A percentile compares a stretch with the other conserved stretches of the same genome.
Conservation (phyloP, 495 filamentous ascomycete species). For the Lophium mytilinum region DNA sequence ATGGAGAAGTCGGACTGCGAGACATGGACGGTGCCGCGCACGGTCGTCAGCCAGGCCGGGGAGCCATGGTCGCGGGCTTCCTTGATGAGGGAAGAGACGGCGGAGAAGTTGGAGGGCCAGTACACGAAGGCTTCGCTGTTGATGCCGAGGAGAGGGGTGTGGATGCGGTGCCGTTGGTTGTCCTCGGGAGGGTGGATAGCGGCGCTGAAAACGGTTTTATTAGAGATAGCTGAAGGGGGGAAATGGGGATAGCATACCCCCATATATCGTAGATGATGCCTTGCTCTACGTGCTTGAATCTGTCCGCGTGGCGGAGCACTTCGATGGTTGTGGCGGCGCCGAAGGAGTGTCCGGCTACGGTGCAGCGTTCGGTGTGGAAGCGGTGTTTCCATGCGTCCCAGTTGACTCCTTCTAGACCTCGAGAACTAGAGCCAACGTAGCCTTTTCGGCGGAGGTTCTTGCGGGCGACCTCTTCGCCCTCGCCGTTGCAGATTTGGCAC, state of each 20-base stretch:
- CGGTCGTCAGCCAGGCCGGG: constrained; percentile 49
- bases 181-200: constrained; percentile 25
- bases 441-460: constrained; percentile 44
- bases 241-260: constrained; percentile 34
- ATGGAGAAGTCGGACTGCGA: constrained; percentile 53
- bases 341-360: constrained; percentile 35
- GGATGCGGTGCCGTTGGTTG: constrained; percentile 36
- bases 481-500: constrained; percentile 27
- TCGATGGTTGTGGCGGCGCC: constrained; percentile 35
- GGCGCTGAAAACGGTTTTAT: constrained; percentile 4
- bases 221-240: background rate
- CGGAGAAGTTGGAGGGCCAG: constrained; percentile 49
- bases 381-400: constrained; percentile 35
- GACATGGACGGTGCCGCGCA: constrained; percentile 51
- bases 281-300: constrained; percentile 45
- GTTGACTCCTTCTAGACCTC: constrained; percentile 38
- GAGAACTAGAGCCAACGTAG: constrained; percentile 44
- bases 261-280: constrained; percentile 55
- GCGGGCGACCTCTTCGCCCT: constrained; percentile 31
- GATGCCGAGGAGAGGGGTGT: constrained; percentile 46
- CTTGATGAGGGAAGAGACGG: constrained; percentile 41
- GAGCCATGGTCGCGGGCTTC: constrained; percentile 43
- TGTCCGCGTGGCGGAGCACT: constrained; percentile 38
- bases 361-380: constrained; percentile 29
- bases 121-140: constrained; percentile 57